Conservation (phyloP, 805 yeast genomes). For the Ogataea nonfermentans region DNA sequence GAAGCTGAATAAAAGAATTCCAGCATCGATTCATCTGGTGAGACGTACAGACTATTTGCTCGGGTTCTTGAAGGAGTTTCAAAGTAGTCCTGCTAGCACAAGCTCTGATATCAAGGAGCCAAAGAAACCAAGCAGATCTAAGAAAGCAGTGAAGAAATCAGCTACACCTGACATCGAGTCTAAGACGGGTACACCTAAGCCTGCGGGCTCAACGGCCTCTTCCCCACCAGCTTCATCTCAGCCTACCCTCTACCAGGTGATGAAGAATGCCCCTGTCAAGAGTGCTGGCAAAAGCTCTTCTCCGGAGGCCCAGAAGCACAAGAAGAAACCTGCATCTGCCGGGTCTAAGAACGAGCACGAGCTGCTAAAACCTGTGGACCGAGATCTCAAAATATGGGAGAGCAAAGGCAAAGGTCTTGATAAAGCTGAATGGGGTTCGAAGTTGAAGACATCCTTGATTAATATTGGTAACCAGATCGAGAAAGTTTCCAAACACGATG, state of each 20-base stretch:
- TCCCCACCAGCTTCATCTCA: slow-evolving; percentile 16
- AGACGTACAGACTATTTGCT: slow-evolving; percentile 89
- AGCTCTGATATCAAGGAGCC: slow-evolving; percentile 10
- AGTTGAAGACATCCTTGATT: slow-evolving; percentile 29
- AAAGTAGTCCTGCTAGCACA: slow-evolving; percentile 1
- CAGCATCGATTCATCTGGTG: slow-evolving; percentile 88
- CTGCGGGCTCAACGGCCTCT: slow-evolving; percentile 9
- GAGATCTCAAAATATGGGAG: slow-evolving; percentile 31
- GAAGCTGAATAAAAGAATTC: slow-evolving; percentile 58
- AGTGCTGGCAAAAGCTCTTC: slow-evolving; percentile 1
- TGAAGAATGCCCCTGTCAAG: slow-evolving; percentile 17
- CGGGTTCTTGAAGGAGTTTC: slow-evolving; percentile 56
- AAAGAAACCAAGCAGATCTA: slow-evolving; percentile 23
- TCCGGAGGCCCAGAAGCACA: slow-evolving; percentile 3
- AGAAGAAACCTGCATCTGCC: slow-evolving; percentile 13
- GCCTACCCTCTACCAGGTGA: slow-evolving; percentile 24
- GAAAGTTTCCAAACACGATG: slow-evolving; percentile 20
- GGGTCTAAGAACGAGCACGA: slow-evolving; percentile 22
- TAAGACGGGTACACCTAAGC: slow-evolving; percentile 18
- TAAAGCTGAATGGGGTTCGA: slow-evolving; percentile 32
- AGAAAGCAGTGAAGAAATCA: slow-evolving; percentile 25
- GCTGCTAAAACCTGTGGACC: slow-evolving; percentile 28
- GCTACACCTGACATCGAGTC: slow-evolving; percentile 26
- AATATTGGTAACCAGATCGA: slow-evolving; percentile 34
- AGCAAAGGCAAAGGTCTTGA: slow-evolving; percentile 34